Base-by-base conservation (phyloP, 192 early-diverging fungal species). In the Kappamyces sp. region DNA sequence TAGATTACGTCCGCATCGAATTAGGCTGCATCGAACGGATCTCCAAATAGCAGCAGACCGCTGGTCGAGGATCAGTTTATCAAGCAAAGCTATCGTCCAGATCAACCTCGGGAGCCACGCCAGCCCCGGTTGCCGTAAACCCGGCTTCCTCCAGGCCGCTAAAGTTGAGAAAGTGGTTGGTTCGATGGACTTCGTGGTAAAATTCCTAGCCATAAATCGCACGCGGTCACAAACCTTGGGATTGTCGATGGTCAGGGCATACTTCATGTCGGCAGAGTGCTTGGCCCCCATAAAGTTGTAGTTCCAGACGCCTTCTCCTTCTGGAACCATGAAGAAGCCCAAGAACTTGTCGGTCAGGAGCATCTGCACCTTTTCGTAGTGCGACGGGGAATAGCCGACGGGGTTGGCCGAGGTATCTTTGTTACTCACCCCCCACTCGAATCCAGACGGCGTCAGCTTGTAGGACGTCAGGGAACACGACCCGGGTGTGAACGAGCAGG, bases 281-380 rank as follows among this genome's bases (percentile, higher is more conserved):
- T 84, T 86, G 6, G 96, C 88, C 6, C 94, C 96, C 92, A 96
- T 95, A 70, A 99, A 96, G 73, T 93, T 93, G 72, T 96, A 97
- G 72, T 99, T 99, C 96, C 96, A 99, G 52, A 96, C 73, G 37
- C 88, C 90, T 40, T 91, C 88, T 40, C 86, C 86, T 52, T 87
- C 84, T 0, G 96, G 96, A 1, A 97, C 94, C 93, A 99, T 93
- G 55, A 99, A 99, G 84, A 87, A 93, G 37, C 96, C 96, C 58
- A 96, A 86, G 84, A 94, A 97, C 34, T 91, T 79, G 71, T 99
- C 94, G 11, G 89, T 90, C 39, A 99, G 66, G 35, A 97, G 72
- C 83, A 99, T 95, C 74, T 99, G 96, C 45, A 97, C 94, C 71
- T 91, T 91, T 73, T 99, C 94, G 61, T 90, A 93, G 70, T 89